Base-by-base conservation (phyloP, 2,329 filamentous ascomycete species). In the Penicillium sp. region DNA sequence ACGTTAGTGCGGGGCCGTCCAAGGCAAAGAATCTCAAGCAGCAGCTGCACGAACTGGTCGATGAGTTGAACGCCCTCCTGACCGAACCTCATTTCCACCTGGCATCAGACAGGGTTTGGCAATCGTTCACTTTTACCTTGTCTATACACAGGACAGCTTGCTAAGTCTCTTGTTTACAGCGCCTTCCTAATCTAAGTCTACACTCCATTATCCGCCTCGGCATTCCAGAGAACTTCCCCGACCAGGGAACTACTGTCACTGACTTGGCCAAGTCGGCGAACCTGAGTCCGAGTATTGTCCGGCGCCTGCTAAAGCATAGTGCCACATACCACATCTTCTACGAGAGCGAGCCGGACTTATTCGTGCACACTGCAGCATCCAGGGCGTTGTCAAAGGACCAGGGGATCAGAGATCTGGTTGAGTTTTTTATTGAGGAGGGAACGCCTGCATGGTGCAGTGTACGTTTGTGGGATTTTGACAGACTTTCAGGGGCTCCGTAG, bases 361-460 rank as follows among this genome's bases (percentile, higher is more conserved):
- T 64, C 50, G 30, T 64, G 15, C 64, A 66, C 21, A 66, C 62
- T 29, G 64, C 64, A 8, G 58, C 53, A 11, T 66, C 64, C 19
- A 38, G 62, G n/a, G 23, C 54, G 17, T 31, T 66, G 13, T n/a
- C 23, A 9, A 49, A 64, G 54, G 64, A 64, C 41, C 58, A 62
- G n/a, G 62, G 62, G n/a, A 64, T 66, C 50, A 55, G 64, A 23
- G 26, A 55, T 48, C 64, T 55, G 61, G 58, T 64, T 15, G 19
- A 58, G n/a, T 35, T 66, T 26, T 62, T 62, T 26, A 47, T 56
- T 7, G 62, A 55, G 15, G 64, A 66, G 56, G 52, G 23, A 26
- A 26, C 26, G 26, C 44, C 48, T 64, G 29, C 62, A 62, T 7
- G 51, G 53, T 30, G 35, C 58, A 4, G 48, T 61, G 41, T 56